Conservation (phyloP, 257 asterid genomes). For the Forsythia viridissima region DNA sequence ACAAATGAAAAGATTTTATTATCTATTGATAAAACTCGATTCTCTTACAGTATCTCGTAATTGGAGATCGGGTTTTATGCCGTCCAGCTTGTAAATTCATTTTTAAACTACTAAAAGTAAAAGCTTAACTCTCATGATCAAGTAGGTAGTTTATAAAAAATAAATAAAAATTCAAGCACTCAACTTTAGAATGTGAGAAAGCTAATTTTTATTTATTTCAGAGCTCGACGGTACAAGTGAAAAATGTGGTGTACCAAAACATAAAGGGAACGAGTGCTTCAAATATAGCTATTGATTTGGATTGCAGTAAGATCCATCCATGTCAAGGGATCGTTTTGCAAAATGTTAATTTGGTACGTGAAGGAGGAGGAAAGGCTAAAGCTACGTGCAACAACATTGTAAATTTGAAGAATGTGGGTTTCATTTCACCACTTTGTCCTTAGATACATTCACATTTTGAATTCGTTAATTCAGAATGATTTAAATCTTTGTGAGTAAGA, state of each 20-base stretch:
- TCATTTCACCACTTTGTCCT: slow-evolving; percentile 61
- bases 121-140: neutral
- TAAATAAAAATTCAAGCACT: neutral
- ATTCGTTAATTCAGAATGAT: neutral
- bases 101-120: neutral
- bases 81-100: no score
- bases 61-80: neutral
- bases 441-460: neutral
- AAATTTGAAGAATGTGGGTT: slow-evolving; percentile 29
- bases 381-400: slow-evolving; percentile 60
- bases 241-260: slow-evolving; percentile 55
- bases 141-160: neutral
- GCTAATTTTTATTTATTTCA: slow-evolving; percentile 18
- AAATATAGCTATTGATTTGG: slow-evolving; percentile 46
- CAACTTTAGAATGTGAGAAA: neutral
- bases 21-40: no score
- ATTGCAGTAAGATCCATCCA: slow-evolving; percentile 61
- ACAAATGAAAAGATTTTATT: no score
- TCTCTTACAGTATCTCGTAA: neutral
- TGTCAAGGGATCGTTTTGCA: slow-evolving; percentile 60
- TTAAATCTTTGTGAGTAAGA: neutral
- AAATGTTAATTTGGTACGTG: slow-evolving; percentile 45
- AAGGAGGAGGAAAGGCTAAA: slow-evolving; percentile 30
- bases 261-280: slow-evolving; percentile 73
- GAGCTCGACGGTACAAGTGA: slow-evolving; percentile 63